Base-by-base conservation (phyloP, 192 early-diverging fungal genomes). In the Coemansia sp. region DNA sequence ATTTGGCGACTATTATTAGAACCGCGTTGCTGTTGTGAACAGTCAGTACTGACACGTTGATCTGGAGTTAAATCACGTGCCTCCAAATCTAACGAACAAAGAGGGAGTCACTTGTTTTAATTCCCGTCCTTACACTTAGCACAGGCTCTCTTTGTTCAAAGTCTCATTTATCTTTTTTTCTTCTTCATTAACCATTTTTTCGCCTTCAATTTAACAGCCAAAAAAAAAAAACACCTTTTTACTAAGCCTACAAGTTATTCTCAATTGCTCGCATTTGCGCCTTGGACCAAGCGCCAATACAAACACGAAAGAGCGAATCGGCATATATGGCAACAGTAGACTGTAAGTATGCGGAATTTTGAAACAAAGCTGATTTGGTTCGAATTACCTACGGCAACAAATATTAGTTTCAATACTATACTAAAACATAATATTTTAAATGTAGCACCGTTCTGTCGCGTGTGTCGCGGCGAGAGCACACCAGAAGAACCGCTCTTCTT, bases 401-500 rank as follows among this genome's bases (percentile, higher is more conserved):
- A 1, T 6, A 1, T 54, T 7, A 24, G 11, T 54, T 27, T 27
- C 27, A 27, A 46, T 46, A 14, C 9, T 14, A 10, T 14, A 46
- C 39, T 46, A 17, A 46, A 46, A 10, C 9, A 6, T 19, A 25
- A 24, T 1, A 23, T 29, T 24, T 56, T 33, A 20, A 2, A 22
- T 70, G 66, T 75, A 78, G 84, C 68, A 74, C 86, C 88, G 67
- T 89, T 93, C 67, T 94, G 92, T 81, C 88, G 92, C 71, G 91
- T 94, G 27, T 94, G 92, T 58, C 88, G 92, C 39, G 84, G 85
- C 42, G 90, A 89, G 63, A 86, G 78, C 39, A 93, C 92, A 9
- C 76, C 83, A 9, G 87, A 91, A 8, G 89, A 96, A 67, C 95
- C 92, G 31, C 85, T 98, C 51, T 96, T 90, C 73, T 87, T 93